Percentiles rank a stretch among this genome's conserved stretches.
Conservation (phyloP, 2,329 filamentous ascomycete species). For the Trichocomaceae sp. region DNA sequence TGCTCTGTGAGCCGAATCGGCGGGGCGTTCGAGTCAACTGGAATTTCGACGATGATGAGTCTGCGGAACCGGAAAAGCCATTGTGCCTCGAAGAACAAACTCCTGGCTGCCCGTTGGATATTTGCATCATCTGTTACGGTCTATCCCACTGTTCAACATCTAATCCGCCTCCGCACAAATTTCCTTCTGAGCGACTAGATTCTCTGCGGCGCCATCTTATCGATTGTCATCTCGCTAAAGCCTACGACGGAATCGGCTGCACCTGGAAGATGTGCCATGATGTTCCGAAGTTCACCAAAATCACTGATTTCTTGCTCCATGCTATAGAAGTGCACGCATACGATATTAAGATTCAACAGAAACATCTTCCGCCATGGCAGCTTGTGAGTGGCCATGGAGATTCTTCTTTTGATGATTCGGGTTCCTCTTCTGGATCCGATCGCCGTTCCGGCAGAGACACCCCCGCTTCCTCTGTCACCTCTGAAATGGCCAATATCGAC, state of each 20-base stretch:
- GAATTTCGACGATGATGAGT: background rate
- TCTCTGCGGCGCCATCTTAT: constrained; percentile 22
- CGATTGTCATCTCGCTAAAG: constrained; percentile 18
- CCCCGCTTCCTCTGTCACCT: constrained; percentile 16
- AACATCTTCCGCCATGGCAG: constrained; percentile 10
- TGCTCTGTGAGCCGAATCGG: constrained; percentile 20
- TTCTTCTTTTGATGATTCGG: constrained; percentile 12
- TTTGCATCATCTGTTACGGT: constrained; percentile 24
- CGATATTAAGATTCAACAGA: constrained; percentile 16
- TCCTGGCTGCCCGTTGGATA: constrained; percentile 18
- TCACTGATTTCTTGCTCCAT: constrained; percentile 14
- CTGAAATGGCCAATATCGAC: constrained; percentile 17
- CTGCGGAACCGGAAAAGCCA: constrained; percentile 16
- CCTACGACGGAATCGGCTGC: constrained; percentile 17
- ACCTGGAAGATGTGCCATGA: constrained; percentile 16
- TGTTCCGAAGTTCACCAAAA: constrained; percentile 17
- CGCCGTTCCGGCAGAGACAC: constrained; percentile 13
- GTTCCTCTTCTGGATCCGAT: constrained; percentile 12
- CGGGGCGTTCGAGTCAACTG: constrained; percentile 10
- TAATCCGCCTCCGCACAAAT: constrained; percentile 22
- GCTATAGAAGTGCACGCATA: constrained; percentile 15
- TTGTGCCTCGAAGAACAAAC: constrained; percentile 13
- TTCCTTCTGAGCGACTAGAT: constrained; percentile 16
- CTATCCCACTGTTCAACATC: constrained; percentile 18
- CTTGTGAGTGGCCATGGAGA: constrained; percentile 10